Base-by-base conservation (phyloP, 2,329 filamentous ascomycete genomes). In the Colletotrichum camelliae region DNA sequence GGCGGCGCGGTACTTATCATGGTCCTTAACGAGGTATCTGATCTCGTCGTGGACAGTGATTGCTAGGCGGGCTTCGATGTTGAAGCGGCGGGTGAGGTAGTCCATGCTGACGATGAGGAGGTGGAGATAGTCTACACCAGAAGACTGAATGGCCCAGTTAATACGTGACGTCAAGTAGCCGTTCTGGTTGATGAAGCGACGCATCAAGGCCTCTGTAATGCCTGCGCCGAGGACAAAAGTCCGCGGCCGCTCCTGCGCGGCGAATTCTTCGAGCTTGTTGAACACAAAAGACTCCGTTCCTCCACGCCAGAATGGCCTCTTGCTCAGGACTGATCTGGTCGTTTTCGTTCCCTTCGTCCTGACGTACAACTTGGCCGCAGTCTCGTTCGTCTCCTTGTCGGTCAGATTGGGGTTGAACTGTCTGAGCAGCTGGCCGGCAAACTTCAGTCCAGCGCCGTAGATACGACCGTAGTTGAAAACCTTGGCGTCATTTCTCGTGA, bases 381-480 rank as follows among this genome's bases (percentile, higher is more conserved):
- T 95, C 27, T 92, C 88, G 27, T 91, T 87, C 0, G 97, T 98
- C 84, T 98, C 89, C 35, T 90, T 87, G 80, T 98, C 97, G 0
- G 94, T 94, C 39, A 99, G 87, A 24, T 86, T 89, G 2, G 96
- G 96, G 80, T 98, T 98, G 87, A 99, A 99, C 81, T 98, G 97
- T 9, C 96, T 92, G 3, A 99, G 90, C 3, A 99, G 88, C 12
- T 95, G 97, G 4, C 94, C 93, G 0, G 97, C 97, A 82, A 99
- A 99, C 80, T 96, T 98, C 67, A 98, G 87, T 0, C 97, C 97
- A 6, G 97, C 97, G n/a, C 97, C 97, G 81, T 99, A 99, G 65
- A 99, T 99, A 55, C 97, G 95, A 9, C 97, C 97, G 80, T 99
- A 99, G 83, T 99, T 99, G 89, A 99, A 99, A 1, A 99, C 92